Evolutionary conservation across 768 basidiomycete genomes (phyloP), one percentile per base, ranked within the genome.

Genomic region (Candolleomyces eurysporus): DNA sequence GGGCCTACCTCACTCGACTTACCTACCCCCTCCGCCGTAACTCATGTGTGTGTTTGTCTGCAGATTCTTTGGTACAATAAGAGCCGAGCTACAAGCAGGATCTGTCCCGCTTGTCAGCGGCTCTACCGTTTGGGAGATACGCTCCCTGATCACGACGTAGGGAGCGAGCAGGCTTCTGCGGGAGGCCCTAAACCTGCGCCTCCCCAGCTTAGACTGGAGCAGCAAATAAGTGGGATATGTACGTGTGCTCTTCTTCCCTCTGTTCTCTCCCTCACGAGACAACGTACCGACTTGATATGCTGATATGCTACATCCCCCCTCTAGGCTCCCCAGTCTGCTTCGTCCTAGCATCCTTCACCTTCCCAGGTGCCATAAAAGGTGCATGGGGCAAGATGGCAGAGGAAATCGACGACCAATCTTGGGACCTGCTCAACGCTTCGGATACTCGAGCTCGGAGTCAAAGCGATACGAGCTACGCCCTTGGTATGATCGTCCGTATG

Each of bases 41-140:
- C 52, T 32, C 32, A 53, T 31, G 10, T n/a, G 36, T 31, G 26
- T 4, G 19, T 51, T 19, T 26, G 14, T 40, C 39, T 48, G 21
- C 63, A 91, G 90, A 85, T 90, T 10, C 66, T 92, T 13, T 93
- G 91, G 91, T 92, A 93, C 68, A 94, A 94, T 77, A 91, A 91
- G 74, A 91, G 89, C 68, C 83, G 92, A 2, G 72, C 80, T 5
- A 81, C 78, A 10, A 82, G 86, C 58, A 85, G 92, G 30, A 81
- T 93, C 56, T 94, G 92, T 66, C 91, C 92, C 2, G 83, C 89
- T 0, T 94, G 92, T 68, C 84, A 86, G 69, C 76, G 91, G 16
- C 72, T 92, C 32, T 94, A 92, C 68, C 78, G 76, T 5, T 72
- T 92, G 0, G 90, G 90, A 0, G 91, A 94, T 54, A 70, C 76